Base-by-base conservation (phyloP, 441 rosid genomes). In the Theobroma grandiflorum region DNA sequence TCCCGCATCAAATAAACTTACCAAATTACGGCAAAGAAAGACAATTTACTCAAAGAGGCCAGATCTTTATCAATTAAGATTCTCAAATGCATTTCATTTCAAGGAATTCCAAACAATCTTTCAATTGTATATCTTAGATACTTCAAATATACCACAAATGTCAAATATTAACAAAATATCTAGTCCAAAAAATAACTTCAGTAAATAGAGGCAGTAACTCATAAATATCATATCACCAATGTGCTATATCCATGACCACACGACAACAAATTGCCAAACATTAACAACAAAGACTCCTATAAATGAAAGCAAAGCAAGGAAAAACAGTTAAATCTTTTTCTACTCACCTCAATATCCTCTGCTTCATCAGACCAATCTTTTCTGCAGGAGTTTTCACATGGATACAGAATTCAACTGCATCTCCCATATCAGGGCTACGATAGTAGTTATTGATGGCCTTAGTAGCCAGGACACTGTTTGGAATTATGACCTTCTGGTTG, bases 341-440 rank as follows among this genome's bases (percentile, higher is more conserved):
- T 66, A 50, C 81, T 49, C 86, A 90, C 96, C 89, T 87, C 77
- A 87, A n/a, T 78, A 92, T 89, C 80, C 85, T 88, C 70, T 92
- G 91, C 57, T 87, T 92, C 75, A 91, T 89, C 45, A 80, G 79
- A 31, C 87, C 81, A 50, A 92, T 88, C 79, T 89, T 91, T 77
- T 92, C 96, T 0, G 90, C 86, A 5, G 96, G 94, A 70, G 96
- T 92, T 35, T 93, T 38, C 14, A 92, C 69, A 59, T 92, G 96
- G 80, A 92, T 75, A 74, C 88, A 86, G 83, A 92, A 92, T 71
- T 92, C 96, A 2, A 92, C 84, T 8, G 79, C 89, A 14, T 92
- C 96, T 74, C 94, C 93, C 94, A 92, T 92, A 64, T 89, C 94
- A 0, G 96, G 96, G 78, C 94, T 92, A 35, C 93, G 93, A 76